Percentiles rank a stretch among this genome's conserved stretches.
phyloP scores from a whole-genome alignment of 1,139 yeast species.

The Kurtzmaniella natalensis region DNA sequence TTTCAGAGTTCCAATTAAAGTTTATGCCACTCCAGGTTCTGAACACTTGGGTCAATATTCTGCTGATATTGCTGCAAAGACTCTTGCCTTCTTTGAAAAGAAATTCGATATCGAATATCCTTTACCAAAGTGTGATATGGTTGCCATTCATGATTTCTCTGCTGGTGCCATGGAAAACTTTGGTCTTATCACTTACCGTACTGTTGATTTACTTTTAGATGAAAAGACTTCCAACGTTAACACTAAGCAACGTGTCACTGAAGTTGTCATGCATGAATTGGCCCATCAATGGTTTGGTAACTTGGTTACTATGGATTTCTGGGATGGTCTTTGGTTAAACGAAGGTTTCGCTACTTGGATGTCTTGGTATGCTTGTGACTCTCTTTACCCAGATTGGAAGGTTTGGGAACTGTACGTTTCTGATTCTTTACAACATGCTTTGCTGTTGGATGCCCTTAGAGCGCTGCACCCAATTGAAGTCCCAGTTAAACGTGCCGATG shows the following conservation, averaged over 20 bases:
- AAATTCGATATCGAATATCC: slow-evolving; percentile 66
- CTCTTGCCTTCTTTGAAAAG: slow-evolving; percentile 60
- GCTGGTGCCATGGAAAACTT: slow-evolving; percentile 92
- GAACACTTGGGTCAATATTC: slow-evolving; percentile 60
- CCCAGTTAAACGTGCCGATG: slow-evolving; percentile 74
- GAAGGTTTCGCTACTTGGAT: slow-evolving; percentile 91
- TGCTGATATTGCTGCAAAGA: slow-evolving; percentile 62
- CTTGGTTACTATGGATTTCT: slow-evolving; percentile 90
- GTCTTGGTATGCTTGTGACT: slow-evolving; percentile 75
- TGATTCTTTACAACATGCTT: slow-evolving; percentile 65
- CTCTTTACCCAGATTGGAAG: slow-evolving; percentile 81
- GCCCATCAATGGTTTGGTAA: slow-evolving; percentile 96
- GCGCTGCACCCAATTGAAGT: slow-evolving; percentile 85
- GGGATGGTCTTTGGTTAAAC: slow-evolving; percentile 91
- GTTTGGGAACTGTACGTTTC: slow-evolving; percentile 73
- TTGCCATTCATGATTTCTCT: slow-evolving; percentile 72
- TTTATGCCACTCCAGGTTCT: slow-evolving; percentile 70
- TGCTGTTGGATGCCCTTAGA: slow-evolving; percentile 66
- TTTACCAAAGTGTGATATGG: slow-evolving; percentile 69
- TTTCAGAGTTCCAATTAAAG: slow-evolving; percentile 69
- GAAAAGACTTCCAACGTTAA: slow-evolving; percentile 62
- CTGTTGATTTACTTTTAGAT: slow-evolving; percentile 67
- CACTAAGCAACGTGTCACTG: slow-evolving; percentile 75
- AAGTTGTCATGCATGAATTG: slow-evolving; percentile 84
- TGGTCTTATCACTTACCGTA: slow-evolving; percentile 81